Evolutionary conservation across 2,329 filamentous ascomycete genomes (phyloP).

Genomic region (Neurospora sp.): DNA sequence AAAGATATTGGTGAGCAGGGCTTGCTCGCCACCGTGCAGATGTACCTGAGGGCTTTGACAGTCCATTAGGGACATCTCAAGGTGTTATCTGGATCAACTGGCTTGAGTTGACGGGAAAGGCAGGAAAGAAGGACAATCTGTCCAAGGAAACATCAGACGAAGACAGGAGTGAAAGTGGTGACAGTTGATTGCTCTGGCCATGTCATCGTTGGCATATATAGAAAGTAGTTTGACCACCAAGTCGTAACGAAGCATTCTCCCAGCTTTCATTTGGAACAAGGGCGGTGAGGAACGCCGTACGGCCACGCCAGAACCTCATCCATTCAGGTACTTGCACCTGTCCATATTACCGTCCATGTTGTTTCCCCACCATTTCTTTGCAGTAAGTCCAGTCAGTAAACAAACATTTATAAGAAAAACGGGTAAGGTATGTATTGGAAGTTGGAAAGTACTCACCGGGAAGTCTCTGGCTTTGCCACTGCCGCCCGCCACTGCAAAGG

Average conservation of each 20-base stretch:
- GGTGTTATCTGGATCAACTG: not conserved
- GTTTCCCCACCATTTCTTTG: not conserved
- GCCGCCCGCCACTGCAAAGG: conserved; percentile 19
- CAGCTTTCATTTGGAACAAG: no score
- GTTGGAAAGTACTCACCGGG: not conserved
- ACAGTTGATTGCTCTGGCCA: not conserved
- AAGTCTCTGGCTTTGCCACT: conserved; percentile 8
- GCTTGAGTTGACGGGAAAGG: not conserved
- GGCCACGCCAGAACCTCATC: not conserved
- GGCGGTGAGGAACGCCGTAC: not conserved
- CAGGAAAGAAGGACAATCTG: not conserved
- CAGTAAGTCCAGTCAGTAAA: not conserved
- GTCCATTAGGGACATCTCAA: not conserved
- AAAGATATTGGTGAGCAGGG: not conserved
- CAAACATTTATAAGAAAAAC: not conserved
- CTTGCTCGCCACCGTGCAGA: not conserved
- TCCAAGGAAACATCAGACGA: not conserved
- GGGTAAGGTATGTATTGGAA: not conserved
- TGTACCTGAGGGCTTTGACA: not conserved
- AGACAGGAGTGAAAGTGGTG: not conserved
- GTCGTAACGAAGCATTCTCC: no score
- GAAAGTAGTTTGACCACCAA: no score
- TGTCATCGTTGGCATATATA: not conserved
- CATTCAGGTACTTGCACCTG: not conserved
- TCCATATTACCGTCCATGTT: not conserved